Evolutionary conservation across 2,329 filamentous ascomycete genomes (phyloP).

Genomic region (Falciphora oryzae): DNA sequence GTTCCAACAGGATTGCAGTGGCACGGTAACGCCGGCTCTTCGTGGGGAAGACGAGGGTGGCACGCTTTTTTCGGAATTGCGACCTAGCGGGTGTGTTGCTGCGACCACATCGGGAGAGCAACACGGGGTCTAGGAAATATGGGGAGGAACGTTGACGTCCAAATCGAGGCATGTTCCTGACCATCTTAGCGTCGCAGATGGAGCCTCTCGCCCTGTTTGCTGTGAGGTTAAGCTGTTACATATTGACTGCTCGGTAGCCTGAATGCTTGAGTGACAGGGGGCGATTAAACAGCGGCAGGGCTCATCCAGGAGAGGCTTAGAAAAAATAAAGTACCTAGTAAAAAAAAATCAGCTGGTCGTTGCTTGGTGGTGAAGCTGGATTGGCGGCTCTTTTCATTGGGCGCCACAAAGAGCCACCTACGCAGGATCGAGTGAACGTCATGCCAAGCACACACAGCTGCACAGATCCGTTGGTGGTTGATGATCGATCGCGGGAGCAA

Average conservation of each 20-base stretch:
- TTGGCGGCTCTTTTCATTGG: not conserved
- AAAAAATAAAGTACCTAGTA: no score
- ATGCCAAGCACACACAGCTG: not conserved
- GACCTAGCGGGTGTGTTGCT: no score
- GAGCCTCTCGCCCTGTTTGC: not conserved
- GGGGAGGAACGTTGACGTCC: no score
- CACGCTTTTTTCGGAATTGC: no score
- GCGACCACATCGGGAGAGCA: not conserved
- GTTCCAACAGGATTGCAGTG: no score
- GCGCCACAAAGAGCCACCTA: not conserved
- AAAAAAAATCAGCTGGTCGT: not conserved
- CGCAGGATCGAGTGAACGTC: not conserved
- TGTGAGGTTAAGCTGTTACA: no score
- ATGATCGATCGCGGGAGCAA: not conserved
- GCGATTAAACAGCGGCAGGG: no score
- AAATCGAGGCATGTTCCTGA: not conserved
- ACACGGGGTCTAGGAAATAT: not conserved
- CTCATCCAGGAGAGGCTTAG: no score
- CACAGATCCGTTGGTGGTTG: not conserved
- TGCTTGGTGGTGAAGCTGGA: not conserved
- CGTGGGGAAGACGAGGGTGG: no score
- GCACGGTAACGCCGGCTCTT: no score
- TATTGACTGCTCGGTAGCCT: no score
- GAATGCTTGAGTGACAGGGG: no score
- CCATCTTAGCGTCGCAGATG: not conserved